Evolutionary conservation across 2,329 filamentous ascomycete genomes (phyloP).

Genomic region (Penicillium sp.): DNA sequence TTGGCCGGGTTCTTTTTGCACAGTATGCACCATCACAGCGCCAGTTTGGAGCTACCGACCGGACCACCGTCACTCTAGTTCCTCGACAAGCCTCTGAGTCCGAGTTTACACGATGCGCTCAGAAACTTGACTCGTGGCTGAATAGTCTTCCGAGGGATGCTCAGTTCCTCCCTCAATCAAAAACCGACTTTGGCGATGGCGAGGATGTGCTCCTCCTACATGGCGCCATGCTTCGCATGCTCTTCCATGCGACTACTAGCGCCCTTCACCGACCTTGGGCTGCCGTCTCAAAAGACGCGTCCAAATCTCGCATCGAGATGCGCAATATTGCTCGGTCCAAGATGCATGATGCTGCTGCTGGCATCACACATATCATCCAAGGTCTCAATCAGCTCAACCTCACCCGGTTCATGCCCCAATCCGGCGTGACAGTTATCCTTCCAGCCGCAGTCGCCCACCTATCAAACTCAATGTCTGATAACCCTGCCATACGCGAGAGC

Average conservation of each 20-base stretch:
- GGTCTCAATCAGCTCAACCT: slow-evolving; percentile 65
- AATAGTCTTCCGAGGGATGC: slow-evolving; percentile 64
- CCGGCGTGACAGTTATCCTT: slow-evolving; percentile 77
- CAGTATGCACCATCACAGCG: slow-evolving; percentile 83
- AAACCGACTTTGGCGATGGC: slow-evolving; percentile 53
- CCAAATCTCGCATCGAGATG: slow-evolving; percentile 47
- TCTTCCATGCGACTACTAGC: slow-evolving; percentile 84
- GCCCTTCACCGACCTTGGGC: slow-evolving; percentile 83
- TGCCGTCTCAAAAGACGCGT: slow-evolving; percentile 49
- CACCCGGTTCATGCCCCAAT: slow-evolving; percentile 72
- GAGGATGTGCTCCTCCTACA: slow-evolving; percentile 56
- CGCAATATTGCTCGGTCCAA: slow-evolving; percentile 69
- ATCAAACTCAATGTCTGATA: slow-evolving; percentile 74
- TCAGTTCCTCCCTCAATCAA: slow-evolving; percentile 58
- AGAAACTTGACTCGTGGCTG: slow-evolving; percentile 69
- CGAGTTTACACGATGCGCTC: slow-evolving; percentile 68
- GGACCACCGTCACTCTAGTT: slow-evolving; percentile 72
- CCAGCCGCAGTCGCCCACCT: slow-evolving; percentile 87
- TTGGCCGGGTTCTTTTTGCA: slow-evolving; percentile 76
- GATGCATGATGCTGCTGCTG: slow-evolving; percentile 72
- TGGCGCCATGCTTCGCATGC: slow-evolving; percentile 79
- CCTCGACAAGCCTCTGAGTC: slow-evolving; percentile 76
- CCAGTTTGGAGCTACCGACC: slow-evolving; percentile 62
- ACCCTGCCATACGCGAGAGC: slow-evolving; percentile 61
- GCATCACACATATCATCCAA: slow-evolving; percentile 73